These are phyloP conservation scores for Geotrichum aggregatum DNA, from an alignment of 1,139 yeast genomes.

Conservation along the genomic window DNA sequence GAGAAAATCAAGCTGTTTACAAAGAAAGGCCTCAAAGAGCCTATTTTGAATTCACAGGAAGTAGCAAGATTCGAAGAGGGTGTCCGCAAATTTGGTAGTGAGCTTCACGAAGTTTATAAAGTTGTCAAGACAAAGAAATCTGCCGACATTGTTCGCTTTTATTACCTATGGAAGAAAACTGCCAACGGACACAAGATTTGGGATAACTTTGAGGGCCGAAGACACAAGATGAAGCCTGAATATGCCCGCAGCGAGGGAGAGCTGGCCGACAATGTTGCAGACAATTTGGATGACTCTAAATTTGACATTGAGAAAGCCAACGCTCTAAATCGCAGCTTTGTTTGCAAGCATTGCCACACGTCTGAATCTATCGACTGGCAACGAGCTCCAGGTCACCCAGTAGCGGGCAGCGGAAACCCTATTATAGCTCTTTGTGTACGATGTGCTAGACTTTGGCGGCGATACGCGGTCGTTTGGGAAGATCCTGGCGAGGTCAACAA, in stretches of 20 bases:
- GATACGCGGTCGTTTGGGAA: slow-evolving; percentile 89
- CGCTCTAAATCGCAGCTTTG: slow-evolving; percentile 40
- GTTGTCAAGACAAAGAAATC: slow-evolving; percentile 66
- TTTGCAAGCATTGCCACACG: slow-evolving; percentile 66
- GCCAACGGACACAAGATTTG: slow-evolving; percentile 68
- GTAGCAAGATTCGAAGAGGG: slow-evolving; percentile 68
- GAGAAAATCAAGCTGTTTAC: slow-evolving; percentile 45
- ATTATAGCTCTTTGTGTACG: slow-evolving; percentile 67
- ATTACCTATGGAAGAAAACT: slow-evolving; percentile 89
- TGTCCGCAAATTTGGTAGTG: slow-evolving; percentile 71
- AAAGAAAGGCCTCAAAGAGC: slow-evolving; percentile 62
- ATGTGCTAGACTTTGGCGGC: slow-evolving; percentile 87
- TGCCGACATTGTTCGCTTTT: slow-evolving; percentile 77
- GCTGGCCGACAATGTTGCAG: slow-evolving; percentile 52
- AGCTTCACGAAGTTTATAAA: slow-evolving; percentile 66
- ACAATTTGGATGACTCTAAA: slow-evolving; percentile 67
- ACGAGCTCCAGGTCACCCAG: slow-evolving; percentile 60
- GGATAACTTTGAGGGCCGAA: slow-evolving; percentile 77
- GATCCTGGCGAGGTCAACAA: slow-evolving; percentile 65
- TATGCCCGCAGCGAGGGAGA: slow-evolving; percentile 27
- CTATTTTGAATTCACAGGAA: slow-evolving; percentile 65
- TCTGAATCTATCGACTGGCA: slow-evolving; percentile 60
- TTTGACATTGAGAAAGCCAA: slow-evolving; percentile 53
- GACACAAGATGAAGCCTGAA: slow-evolving; percentile 46
- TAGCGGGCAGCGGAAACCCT: slow-evolving; percentile 39